Percentiles rank a stretch among this genome's conserved stretches.
These are phyloP conservation scores for Cytospora leucostoma DNA, from an alignment of 2,329 filamentous ascomycete genomes.

Conservation along the genomic window DNA sequence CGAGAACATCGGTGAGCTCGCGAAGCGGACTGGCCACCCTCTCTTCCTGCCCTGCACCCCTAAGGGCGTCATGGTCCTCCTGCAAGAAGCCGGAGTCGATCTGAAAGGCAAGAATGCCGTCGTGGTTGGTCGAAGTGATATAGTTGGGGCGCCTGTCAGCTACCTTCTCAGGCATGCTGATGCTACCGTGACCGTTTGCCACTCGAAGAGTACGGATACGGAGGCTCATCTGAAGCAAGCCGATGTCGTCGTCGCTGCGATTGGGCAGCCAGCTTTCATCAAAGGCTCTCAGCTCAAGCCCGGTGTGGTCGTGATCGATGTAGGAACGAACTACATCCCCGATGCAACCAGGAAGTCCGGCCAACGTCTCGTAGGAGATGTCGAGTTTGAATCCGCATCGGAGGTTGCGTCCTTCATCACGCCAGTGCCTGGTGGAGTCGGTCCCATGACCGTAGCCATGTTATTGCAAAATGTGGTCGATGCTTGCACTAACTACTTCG, in stretches of 20 bases:
- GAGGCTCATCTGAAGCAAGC: constrained; percentile 75
- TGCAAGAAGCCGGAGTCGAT: constrained; percentile 81
- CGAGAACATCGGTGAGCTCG: constrained; percentile 92
- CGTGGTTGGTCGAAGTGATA: constrained; percentile 92
- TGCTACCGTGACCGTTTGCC: constrained; percentile 94
- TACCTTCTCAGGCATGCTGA: constrained; percentile 94
- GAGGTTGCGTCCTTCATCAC: constrained; percentile 92
- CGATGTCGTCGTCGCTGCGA: constrained; percentile 89
- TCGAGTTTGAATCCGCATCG: constrained; percentile 83
- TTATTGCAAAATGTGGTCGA: constrained; percentile 93
- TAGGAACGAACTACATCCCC: constrained; percentile 93
- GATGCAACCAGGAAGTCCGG: constrained; percentile 91
- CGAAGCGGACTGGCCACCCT: constrained; percentile 88
- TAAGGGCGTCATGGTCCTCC: constrained; percentile 92
- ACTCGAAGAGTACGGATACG: constrained; percentile 80
- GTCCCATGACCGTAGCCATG: constrained; percentile 99
- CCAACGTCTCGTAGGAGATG: constrained; percentile 88
- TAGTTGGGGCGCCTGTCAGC: constrained; percentile 95
- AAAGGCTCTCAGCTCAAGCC: constrained; percentile 96
- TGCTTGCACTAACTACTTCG: constrained; percentile 78
- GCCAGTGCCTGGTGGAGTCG: constrained; percentile 93
- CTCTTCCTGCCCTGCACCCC: constrained; percentile 94
- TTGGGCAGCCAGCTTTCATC: constrained; percentile 83
- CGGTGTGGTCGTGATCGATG: constrained; percentile 93
- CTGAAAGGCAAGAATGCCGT: constrained; percentile 90